Conservation (phyloP, 164 flowering plant genomes). For the Cinnamomum chago region DNA sequence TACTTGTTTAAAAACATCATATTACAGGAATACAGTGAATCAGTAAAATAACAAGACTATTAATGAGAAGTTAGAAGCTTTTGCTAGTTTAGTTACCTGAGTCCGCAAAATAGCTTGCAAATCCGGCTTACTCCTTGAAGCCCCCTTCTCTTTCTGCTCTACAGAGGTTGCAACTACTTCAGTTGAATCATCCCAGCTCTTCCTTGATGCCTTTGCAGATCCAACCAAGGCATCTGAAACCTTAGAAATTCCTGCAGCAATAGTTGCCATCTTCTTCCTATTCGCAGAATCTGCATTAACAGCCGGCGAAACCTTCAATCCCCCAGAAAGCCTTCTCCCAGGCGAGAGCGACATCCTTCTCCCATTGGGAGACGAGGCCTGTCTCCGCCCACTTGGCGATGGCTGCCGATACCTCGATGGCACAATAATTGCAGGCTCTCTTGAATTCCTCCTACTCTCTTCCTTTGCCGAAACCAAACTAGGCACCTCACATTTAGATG, state of each 20-base stretch:
- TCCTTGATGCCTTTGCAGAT: slow-evolving; percentile 51
- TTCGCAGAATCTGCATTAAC: slow-evolving; percentile 39
- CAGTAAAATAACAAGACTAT: too few relatives aligned
- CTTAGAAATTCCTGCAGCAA: slow-evolving; percentile 66
- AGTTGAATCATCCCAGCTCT: slow-evolving; percentile 76
- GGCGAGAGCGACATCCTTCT: slow-evolving; percentile 70
- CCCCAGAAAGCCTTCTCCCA: slow-evolving; percentile 70
- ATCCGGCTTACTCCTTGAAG: slow-evolving; percentile 47
- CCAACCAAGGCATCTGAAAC: slow-evolving; percentile 63
- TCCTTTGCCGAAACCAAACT: slow-evolving; percentile 68
- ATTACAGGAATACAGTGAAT: too few relatives aligned
- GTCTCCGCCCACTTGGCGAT: slow-evolving; percentile 63
- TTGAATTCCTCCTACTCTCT: slow-evolving; percentile 54
- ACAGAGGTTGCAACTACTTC: slow-evolving; percentile 11
- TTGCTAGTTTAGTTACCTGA: slow-evolving; percentile 43
- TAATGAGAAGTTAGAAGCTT: too few relatives aligned
- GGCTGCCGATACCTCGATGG: slow-evolving; percentile 95
- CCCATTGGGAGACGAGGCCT: slow-evolving; percentile 7
- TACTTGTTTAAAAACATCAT: too few relatives aligned
- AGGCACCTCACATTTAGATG: slow-evolving; percentile 86
- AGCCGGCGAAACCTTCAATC: slow-evolving; percentile 57
- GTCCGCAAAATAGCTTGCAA: slow-evolving; percentile 67
- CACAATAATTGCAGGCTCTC: slow-evolving; percentile 80
- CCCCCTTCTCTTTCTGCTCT: slow-evolving; percentile 48
- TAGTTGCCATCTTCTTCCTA: slow-evolving; percentile 70